These are phyloP conservation scores for Teratosphaeria epicoccoides DNA, from an alignment of 2,329 filamentous ascomycete species.

Conservation along the genomic window DNA sequence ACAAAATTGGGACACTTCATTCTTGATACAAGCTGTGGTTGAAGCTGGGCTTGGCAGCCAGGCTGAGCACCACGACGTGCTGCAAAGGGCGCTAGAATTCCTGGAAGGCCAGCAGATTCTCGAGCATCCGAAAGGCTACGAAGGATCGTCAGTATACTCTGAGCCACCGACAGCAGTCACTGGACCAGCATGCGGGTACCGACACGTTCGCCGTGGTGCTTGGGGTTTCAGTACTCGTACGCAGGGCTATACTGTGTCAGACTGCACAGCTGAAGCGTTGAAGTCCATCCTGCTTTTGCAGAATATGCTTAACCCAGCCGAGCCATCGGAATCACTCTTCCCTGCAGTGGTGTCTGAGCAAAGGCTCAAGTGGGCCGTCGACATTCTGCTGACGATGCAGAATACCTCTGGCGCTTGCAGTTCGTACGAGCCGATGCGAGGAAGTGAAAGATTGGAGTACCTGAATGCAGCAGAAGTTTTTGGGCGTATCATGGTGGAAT, in stretches of 20 bases:
- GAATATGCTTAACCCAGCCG: conserved; percentile 47
- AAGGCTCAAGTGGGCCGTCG: conserved; percentile 76
- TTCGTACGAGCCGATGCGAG: conserved; percentile 78
- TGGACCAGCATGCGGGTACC: conserved; percentile 44
- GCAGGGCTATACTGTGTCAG: conserved; percentile 91
- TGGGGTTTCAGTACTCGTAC: conserved; percentile 92
- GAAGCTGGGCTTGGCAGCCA: conserved; percentile 70
- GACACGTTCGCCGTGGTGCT: conserved; percentile 80
- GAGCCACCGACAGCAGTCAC: conserved; percentile 24
- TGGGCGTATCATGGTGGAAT: conserved; percentile 95
- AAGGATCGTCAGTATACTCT: conserved; percentile 43
- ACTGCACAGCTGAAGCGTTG: conserved; percentile 84
- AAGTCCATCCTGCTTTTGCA: conserved; percentile 82
- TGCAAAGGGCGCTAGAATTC: conserved; percentile 71
- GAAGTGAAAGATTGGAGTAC: conserved; percentile 65
- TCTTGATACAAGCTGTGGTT: conserved; percentile 71
- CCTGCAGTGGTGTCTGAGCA: conserved; percentile 63
- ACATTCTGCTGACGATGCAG: conserved; percentile 85
- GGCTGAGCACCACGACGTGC: conserved; percentile 69
- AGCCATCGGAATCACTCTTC: conserved; percentile 36
- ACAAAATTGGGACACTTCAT: conserved; percentile 92
- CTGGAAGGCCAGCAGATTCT: conserved; percentile 85
- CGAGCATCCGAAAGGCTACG: conserved; percentile 67
- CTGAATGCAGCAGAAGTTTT: conserved; percentile 96
- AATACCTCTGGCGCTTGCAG: conserved; percentile 77